Evolutionary conservation across 2,329 filamentous ascomycete genomes (phyloP), one percentile per base, ranked within the genome.

Genomic region (Cercospora janseana): DNA sequence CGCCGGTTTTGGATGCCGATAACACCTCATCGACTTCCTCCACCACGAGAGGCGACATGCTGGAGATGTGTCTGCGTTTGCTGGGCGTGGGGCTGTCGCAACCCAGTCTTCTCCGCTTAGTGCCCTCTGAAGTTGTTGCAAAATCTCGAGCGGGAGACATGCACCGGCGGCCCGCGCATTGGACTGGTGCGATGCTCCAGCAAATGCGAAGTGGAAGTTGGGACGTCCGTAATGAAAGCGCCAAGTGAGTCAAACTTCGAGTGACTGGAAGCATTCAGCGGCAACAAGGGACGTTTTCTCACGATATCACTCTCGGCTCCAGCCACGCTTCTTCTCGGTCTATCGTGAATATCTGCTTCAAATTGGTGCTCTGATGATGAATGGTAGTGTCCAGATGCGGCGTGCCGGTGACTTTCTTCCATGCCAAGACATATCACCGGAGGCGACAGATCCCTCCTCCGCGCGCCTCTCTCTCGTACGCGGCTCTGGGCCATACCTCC

Each of bases 1-100:
- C 66, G 24, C 86, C 73, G 4, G 38, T 55, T 2, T 35, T 49
- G 12, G 47, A 48, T 16, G 27, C 26, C 1, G 31, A 40, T 9
- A 54, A 26, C 12, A 60, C 60, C 27, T 64, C 63, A 4, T 63
- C 61, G 20, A 67, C 51, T 51, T 66, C 63, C 46, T 67, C 61
- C 24, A 68, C 59, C 37, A 66, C 55, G 21, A 58, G 46, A 2
- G 61, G 64, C 16, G 60, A 54, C 64, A 66, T 66, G 12, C 50
- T 64, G 45, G 52, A 47, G 12, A 46, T 38, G 8, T 27, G 7
- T 31, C 54, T 29, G 50, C 59, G 43, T 18, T 52, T 38, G 21
- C 45, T 41, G 21, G 46, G 35, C 15, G 49, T 44, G 16, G 47
- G 35, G 38, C 23, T 49, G 38, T 50, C 59, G 23, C 32, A 20